phyloP scores from a whole-genome alignment of 1,139 yeast genomes.

The Protomyces pachydermus region DNA sequence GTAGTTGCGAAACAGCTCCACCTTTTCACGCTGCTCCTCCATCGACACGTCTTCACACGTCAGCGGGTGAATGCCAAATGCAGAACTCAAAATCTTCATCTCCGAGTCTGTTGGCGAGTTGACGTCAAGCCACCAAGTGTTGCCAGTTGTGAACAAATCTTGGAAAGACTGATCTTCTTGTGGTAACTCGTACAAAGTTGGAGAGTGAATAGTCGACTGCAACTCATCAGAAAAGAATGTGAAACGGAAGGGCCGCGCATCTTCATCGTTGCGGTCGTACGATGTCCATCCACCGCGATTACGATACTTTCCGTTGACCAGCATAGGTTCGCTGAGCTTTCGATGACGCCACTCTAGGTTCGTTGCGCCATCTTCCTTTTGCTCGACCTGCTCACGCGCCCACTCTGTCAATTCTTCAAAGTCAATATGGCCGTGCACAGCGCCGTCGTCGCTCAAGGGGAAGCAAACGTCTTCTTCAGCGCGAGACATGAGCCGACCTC shows the following conservation, averaged over 20 bases:
- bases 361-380: conserved; percentile 27
- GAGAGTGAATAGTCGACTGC: conserved; percentile 82
- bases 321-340: conserved; percentile 29
- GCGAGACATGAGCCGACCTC: conserved; percentile 13
- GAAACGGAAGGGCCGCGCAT: conserved; percentile 52
- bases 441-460: conserved; percentile 27
- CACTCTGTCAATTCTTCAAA: conserved; percentile 27
- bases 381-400: conserved; percentile 26
- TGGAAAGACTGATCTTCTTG: conserved; percentile 49
- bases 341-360: conserved; percentile 31
- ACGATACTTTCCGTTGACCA: conserved; percentile 32
- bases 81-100: conserved; percentile 84
- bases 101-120: conserved; percentile 92
- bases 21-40: conserved; percentile 93
- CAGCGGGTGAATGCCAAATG: conserved; percentile 91
- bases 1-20: conserved; percentile 81
- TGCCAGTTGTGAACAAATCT: conserved; percentile 44
- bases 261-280: conserved; percentile 35
- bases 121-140: conserved; percentile 72
- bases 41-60: conserved; percentile 93
- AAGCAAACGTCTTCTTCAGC: conserved; percentile 30
- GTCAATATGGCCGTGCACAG: conserved; percentile 22
- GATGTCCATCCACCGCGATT: conserved; percentile 23
- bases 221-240: conserved; percentile 90
- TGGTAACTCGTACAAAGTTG: conserved; percentile 62